Conservation (phyloP, 1,284 basidiomycete species). For the Apiotrichum laibachii region DNA sequence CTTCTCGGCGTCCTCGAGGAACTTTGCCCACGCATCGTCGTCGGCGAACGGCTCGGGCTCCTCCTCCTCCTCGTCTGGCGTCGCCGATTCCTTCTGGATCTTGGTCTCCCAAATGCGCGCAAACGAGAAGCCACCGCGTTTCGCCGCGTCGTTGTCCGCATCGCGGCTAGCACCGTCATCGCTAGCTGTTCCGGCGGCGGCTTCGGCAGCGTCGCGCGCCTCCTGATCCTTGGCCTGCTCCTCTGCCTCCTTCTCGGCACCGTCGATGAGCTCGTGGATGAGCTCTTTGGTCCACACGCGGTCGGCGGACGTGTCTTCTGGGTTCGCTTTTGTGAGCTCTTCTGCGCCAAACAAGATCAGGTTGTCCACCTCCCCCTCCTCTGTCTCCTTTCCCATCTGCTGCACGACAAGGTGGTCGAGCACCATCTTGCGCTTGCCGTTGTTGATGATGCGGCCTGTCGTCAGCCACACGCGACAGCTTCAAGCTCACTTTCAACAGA, state of each 20-base stretch:
- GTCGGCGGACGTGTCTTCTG: conserved; percentile 32
- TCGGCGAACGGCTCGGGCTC: conserved; percentile 54
- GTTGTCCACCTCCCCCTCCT: conserved; percentile 68
- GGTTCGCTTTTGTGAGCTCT: conserved; percentile 66
- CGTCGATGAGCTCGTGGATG: conserved; percentile 76
- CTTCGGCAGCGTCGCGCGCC: not conserved
- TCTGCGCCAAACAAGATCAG: conserved; percentile 79
- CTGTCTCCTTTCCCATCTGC: conserved; percentile 79
- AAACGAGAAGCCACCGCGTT: conserved; percentile 66
- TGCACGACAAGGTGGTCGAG: conserved; percentile 87
- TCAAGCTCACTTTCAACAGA: conserved; percentile 71
- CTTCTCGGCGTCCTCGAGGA: conserved; percentile 27
- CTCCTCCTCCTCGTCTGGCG: conserved; percentile 55
- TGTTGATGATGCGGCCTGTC: conserved; percentile 78
- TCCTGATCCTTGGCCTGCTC: conserved; percentile 50
- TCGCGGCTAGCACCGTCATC: conserved; percentile 13
- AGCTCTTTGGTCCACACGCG: conserved; percentile 68
- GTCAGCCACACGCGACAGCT: not conserved
- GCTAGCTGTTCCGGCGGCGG: conserved; percentile 50
- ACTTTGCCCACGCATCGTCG: conserved; percentile 66
- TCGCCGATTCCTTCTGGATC: conserved; percentile 55
- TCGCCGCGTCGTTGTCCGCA: conserved; percentile 18
- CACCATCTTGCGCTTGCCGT: conserved; percentile 84
- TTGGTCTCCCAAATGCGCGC: conserved; percentile 75
- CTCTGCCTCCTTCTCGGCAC: conserved; percentile 70